phyloP scores from a whole-genome alignment of 2,329 filamentous ascomycete genomes.

The Helicocarpus griseus region DNA sequence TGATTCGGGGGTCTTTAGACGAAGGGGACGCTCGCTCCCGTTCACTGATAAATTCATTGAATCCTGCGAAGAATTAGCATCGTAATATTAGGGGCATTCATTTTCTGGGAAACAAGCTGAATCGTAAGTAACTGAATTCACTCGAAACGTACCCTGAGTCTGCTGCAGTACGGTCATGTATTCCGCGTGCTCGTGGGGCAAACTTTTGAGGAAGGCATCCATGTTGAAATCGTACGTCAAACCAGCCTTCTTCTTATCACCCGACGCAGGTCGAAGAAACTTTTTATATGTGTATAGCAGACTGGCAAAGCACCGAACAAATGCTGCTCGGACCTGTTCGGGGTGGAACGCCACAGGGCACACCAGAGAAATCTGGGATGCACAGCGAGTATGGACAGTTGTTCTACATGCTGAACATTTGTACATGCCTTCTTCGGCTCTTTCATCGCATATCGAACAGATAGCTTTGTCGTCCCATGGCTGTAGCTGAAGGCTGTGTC shows the following conservation, averaged over 20 bases:
- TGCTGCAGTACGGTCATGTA: constrained; percentile 55
- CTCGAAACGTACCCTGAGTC: constrained; percentile 44
- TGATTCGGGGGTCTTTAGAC: constrained; percentile 46
- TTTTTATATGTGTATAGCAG: constrained; percentile 60
- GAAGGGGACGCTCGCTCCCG: constrained; percentile 45
- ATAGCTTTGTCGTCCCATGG: constrained; percentile 33
- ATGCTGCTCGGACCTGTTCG: constrained; percentile 57
- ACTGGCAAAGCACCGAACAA: constrained; percentile 59
- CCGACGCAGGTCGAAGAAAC: constrained; percentile 49
- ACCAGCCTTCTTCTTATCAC: constrained; percentile 53
- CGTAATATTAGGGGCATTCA: background rate
- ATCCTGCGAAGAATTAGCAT: constrained; percentile 30
- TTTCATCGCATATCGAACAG: constrained; percentile 43
- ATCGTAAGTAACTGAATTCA: background rate
- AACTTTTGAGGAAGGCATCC: constrained; percentile 55
- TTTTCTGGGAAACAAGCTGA: background rate
- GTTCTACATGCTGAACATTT: constrained; percentile 40
- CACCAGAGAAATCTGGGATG: constrained; percentile 51
- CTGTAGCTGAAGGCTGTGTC: constrained; percentile 39
- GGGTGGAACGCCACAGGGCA: constrained; percentile 58
- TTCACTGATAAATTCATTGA: constrained; percentile 57
- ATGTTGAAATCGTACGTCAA: constrained; percentile 57
- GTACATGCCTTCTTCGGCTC: constrained; percentile 49
- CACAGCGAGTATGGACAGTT: constrained; percentile 50
- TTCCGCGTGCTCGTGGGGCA: constrained; percentile 54